Percentiles rank a stretch among this genome's conserved stretches.
Conservation (phyloP, 148 eudicot species). For the Chenopodium formosanum region DNA sequence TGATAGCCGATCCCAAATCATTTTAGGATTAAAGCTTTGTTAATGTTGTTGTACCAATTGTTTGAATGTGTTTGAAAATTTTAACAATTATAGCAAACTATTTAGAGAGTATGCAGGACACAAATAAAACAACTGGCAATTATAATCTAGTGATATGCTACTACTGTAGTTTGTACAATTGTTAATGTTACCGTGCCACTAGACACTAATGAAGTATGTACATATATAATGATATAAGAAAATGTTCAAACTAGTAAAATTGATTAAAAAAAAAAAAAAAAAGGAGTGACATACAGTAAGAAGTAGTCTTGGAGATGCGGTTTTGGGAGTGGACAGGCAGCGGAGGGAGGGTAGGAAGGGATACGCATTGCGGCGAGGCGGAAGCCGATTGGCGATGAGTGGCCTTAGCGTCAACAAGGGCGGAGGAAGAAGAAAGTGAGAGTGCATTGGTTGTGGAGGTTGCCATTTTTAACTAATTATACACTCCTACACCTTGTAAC, state of each 20-base stretch:
- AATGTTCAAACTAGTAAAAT: not conserved
- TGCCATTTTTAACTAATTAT: slow-evolving; percentile 36
- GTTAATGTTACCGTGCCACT: not conserved
- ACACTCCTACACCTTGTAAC: not conserved
- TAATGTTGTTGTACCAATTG: too few species aligned
- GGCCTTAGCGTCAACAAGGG: slow-evolving; percentile 45
- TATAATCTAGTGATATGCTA: not conserved
- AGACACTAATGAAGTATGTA: not conserved
- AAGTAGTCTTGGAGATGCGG: slow-evolving; percentile 46
- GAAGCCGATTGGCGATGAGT: slow-evolving; percentile 48
- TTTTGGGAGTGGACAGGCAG: slow-evolving; percentile 42
- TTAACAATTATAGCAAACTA: not conserved
- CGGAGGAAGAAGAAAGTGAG: slow-evolving; percentile 49
- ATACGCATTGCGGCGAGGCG: slow-evolving; percentile 58
- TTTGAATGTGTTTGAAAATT: too few species aligned
- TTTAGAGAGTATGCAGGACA: too few species aligned
- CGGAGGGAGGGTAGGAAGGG: slow-evolving; percentile 60
- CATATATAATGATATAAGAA: not conserved
- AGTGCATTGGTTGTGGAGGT: slow-evolving; percentile 52
- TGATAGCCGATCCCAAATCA: too few species aligned
- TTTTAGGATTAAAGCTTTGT: too few species aligned
- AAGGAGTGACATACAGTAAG: slow-evolving; percentile 45
- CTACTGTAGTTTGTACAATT: not conserved
- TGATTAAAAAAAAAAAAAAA: not conserved
- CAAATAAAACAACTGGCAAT: not conserved